These are phyloP conservation scores for Noccaea bulbosa DNA, from an alignment of 345 rosid species.

Conservation along the genomic window DNA sequence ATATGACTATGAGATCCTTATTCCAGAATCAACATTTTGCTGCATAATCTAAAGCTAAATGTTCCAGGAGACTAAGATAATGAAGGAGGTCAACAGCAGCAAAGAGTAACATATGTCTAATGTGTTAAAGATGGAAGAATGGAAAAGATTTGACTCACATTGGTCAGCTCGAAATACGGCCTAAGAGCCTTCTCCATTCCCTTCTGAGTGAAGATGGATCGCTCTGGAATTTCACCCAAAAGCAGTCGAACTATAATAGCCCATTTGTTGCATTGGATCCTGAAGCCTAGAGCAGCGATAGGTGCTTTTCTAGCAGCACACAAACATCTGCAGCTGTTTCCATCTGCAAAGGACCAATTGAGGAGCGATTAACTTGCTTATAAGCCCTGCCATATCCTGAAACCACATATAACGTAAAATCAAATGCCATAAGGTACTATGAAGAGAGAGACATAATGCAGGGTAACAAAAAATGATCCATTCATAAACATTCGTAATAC, in stretches of 20 bases:
- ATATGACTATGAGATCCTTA: background rate
- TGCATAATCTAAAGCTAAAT: background rate
- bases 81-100: background rate
- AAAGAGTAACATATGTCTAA: background rate
- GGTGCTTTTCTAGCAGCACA: conserved; percentile 96
- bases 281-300: conserved; percentile 71
- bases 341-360: conserved; percentile 95
- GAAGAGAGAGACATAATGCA: background rate
- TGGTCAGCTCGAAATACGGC: conserved; percentile 89
- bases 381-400: conserved; percentile 99
- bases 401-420: conserved; percentile 37
- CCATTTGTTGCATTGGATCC: conserved; percentile 87
- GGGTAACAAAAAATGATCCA: background rate
- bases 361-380: conserved; percentile 98
- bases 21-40: background rate
- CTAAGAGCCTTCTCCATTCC: conserved; percentile 84
- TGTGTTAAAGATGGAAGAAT: background rate
- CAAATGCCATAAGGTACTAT: conserved; percentile 20
- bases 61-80: background rate
- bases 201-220: conserved; percentile 82
- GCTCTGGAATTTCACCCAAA: conserved; percentile 87
- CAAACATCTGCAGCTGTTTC: too few species aligned
- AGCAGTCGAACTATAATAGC: conserved; percentile 73
- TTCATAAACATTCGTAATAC: background rate
- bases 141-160: conserved; percentile 54